Conservation (phyloP, 1,139 yeast genomes). For the Sugiyamaella paludigena region DNA sequence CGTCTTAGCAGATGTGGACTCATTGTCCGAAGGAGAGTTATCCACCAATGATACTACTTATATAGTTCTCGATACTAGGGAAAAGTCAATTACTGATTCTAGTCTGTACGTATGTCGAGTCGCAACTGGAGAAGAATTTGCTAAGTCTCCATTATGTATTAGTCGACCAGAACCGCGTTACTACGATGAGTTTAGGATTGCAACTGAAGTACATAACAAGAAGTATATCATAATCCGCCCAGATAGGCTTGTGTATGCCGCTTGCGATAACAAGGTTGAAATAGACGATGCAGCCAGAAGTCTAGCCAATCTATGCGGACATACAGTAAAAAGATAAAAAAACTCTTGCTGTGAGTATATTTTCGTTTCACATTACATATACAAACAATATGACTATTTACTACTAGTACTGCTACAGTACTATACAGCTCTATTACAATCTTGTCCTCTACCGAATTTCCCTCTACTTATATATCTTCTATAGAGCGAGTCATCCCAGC, state of each 20-base stretch:
- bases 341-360: too few relatives aligned
- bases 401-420: too few relatives aligned
- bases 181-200: constrained; percentile 6
- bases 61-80: neutral
- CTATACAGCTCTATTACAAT: too few relatives aligned
- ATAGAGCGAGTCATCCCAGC: too few relatives aligned
- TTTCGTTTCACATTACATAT: too few relatives aligned
- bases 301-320: constrained; percentile 3
- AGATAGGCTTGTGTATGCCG: constrained; percentile 10
- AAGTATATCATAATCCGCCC: constrained; percentile 5
- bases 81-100: neutral
- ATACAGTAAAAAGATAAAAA: neutral
- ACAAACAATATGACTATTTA: too few relatives aligned
- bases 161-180: constrained; percentile 9
- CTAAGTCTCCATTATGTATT: constrained; percentile 1
- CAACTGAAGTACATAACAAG: constrained; percentile 1
- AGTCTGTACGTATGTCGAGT: constrained; percentile 2
- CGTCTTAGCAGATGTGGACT: neutral
- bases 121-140: constrained; percentile 8
- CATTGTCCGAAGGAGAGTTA: neutral
- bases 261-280: constrained; percentile 5
- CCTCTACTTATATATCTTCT: too few relatives aligned
- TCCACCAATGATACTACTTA: neutral
- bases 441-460: too few relatives aligned
- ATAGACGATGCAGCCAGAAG: neutral